phyloP scores from a whole-genome alignment of 768 basidiomycete species.

The Kwoniella sp. region DNA sequence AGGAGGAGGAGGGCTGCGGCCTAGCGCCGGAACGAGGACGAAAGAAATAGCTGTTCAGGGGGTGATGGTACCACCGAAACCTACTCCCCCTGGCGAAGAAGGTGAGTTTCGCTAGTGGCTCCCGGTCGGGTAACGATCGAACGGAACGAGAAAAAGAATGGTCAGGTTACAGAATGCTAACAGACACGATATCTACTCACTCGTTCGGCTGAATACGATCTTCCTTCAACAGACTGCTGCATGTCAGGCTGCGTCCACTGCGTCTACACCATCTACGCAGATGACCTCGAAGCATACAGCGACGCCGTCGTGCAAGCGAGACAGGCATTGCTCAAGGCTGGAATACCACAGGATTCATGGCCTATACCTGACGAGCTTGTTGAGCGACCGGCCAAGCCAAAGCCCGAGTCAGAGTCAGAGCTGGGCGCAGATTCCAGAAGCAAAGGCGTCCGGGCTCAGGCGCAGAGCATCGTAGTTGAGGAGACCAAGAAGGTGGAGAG shows the following conservation, averaged over 20 bases:
- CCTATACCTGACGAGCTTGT: slow-evolving; percentile 57
- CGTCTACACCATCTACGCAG: slow-evolving; percentile 84
- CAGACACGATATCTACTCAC: background rate
- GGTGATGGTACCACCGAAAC: slow-evolving; percentile 48
- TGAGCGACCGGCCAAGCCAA: background rate
- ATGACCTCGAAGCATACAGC: slow-evolving; percentile 68
- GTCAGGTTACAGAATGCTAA: no score
- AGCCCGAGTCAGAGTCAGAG: slow-evolving; percentile 56
- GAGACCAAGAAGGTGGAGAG: slow-evolving; percentile 31
- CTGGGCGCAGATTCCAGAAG: no score
- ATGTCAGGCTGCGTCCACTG: slow-evolving; percentile 95
- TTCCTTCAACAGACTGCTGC: slow-evolving; percentile 70
- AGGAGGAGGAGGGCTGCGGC: no score
- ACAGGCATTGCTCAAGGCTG: slow-evolving; percentile 60
- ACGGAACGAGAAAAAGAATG: background rate
- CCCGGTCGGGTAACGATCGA: no score
- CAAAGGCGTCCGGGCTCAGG: no score
- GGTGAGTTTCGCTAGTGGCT: no score
- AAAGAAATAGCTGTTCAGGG: slow-evolving; percentile 41
- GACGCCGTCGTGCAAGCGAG: slow-evolving; percentile 63
- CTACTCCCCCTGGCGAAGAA: slow-evolving; percentile 51
- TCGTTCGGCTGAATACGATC: background rate
- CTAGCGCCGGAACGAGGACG: background rate
- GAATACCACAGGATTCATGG: slow-evolving; percentile 68
- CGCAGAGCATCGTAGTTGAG: slow-evolving; percentile 27